Evolutionary conservation across 306 rosid genomes (phyloP), one percentile per base, ranked within the genome.

Genomic region (Cicer cuneatum): DNA sequence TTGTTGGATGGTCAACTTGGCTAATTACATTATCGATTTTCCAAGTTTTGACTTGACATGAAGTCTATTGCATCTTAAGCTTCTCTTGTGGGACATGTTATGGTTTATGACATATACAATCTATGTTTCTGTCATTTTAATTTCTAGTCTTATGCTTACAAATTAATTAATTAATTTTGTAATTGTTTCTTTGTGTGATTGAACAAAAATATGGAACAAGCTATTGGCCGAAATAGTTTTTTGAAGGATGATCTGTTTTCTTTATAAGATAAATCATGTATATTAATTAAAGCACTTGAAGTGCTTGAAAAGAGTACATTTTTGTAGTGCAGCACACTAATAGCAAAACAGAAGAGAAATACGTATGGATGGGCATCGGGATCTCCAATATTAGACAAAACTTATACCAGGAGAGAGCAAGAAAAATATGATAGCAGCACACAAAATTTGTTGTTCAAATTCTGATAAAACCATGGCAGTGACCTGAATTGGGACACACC

Each of bases 1-100:
- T 80, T 82, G 82, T 80, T 78, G 73, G 38, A 81, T 84, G 84
- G 57, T 76, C 82, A 24, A 38, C 89, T 83, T 85, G 88, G 87
- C 51, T 47, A 65, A 66, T 74, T 63, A 72, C 79, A 75, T 56
- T 35, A 73, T 78, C 74, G 60, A 54, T 85, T 80, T 78, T 65
- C 86, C 85, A 85, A 79, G 89, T 78, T 80, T 73, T 52, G 80
- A 69, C 85, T 73, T 52, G 80, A 69, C 85, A 37, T 53, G 75
- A 66, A 63, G 81, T 78, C 66, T 85, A 54, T 54, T 85, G 78
- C 76, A 47, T 41, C 84, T 86, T 78, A 53, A 81, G 69, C 49
- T 60, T 82, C 74, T 81, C 19, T 75, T 86, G 81, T 83, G 84
- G 84, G 63, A 71, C 80, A 77, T 79, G 75, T 81, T 81, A 84